Conservation (phyloP, 176 grass and related monocot species). For the Oryza meyeriana region DNA sequence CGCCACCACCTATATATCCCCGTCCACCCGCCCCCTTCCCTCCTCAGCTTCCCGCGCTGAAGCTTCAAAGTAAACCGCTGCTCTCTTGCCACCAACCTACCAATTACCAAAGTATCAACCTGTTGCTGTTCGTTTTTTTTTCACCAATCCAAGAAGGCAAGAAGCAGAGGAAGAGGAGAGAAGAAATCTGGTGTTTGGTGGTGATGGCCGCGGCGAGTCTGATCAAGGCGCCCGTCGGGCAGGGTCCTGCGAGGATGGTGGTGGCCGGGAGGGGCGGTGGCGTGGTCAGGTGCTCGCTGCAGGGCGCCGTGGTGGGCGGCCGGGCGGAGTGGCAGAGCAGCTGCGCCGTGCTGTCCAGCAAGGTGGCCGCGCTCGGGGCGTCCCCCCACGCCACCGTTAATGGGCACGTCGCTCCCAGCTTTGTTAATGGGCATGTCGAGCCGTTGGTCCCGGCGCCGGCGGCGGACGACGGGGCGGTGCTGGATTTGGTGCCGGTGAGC, state of each 20-base stretch:
- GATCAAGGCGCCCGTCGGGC: constrained; percentile 29
- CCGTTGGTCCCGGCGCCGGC: background rate
- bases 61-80: constrained; percentile 25
- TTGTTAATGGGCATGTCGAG: constrained; percentile 10
- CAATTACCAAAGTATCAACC: no score
- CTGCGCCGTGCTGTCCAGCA: constrained; percentile 91
- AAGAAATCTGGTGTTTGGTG: constrained; percentile 6
- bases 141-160: background rate
- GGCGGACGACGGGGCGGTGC: constrained; percentile 11
- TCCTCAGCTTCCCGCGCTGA: constrained; percentile 51
- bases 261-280: constrained; percentile 6
- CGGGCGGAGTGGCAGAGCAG: constrained; percentile 79
- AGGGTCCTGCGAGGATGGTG: constrained; percentile 27
- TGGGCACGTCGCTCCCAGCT: background rate
- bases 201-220: constrained; percentile 38
- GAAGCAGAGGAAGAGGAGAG: constrained; percentile 11
- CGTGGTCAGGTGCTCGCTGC: constrained; percentile 51
- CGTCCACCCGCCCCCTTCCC: background rate
- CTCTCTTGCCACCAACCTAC: background rate
- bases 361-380: constrained; percentile 44
- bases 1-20: constrained; percentile 35
- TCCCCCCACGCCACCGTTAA: background rate
- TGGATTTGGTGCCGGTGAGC: constrained; percentile 38
- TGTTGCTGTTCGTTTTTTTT: background rate
- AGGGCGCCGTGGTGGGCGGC: constrained; percentile 47